Base-by-base conservation (phyloP, 768 basidiomycete species). In the Kwoniella mangroviensis region DNA sequence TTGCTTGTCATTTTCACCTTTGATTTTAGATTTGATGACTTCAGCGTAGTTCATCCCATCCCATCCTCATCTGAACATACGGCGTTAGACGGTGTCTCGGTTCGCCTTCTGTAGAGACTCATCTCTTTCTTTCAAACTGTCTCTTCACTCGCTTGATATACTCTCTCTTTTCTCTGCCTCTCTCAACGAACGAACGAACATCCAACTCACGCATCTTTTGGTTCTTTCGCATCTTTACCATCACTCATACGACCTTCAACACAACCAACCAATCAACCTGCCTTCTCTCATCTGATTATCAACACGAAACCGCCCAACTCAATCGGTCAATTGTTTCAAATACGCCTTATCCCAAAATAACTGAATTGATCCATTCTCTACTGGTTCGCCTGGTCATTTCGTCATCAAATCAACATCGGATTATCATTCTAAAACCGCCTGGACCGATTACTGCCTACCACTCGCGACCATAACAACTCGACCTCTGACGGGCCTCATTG, bases 401-500 rank as follows among this genome's bases (percentile, higher is more conserved):
- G 40, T 56, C 55, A 58, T 54, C 63, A 52, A 34, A 34, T n/a
- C n/a, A 56, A n/a, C n/a, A 26, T 63, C 7, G 62, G 21, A 4
- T 63, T n/a, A 28, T 45, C 56, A 68, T 68, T 68, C 21, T 40
- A 45, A 68, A 52, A 68, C 59, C 52, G 67, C 67, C 67, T 68
- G 67, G 67, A 56, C 67, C 67, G 28, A 68, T 26, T 6, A 60
- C 58, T 34, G 15, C 56, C 43, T 61, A n/a, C 24, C 22, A 15
- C 43, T 51, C 21, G 9, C 65, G 22, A 42, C 43, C 24, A n/a
- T n/a, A 54, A 19, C 53, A 21, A n/a, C 15, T 60, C 45, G 45
- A 49, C 58, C 65, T 45, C 26, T n/a, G 4, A 54, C 68, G 68
- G 68, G 52, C 68, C 43, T 69, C 68, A 69, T 69, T 64, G 68